Percentiles rank a stretch among this genome's conserved stretches.
phyloP scores from a whole-genome alignment of 805 yeast species.

The Saturnispora halmiae region DNA sequence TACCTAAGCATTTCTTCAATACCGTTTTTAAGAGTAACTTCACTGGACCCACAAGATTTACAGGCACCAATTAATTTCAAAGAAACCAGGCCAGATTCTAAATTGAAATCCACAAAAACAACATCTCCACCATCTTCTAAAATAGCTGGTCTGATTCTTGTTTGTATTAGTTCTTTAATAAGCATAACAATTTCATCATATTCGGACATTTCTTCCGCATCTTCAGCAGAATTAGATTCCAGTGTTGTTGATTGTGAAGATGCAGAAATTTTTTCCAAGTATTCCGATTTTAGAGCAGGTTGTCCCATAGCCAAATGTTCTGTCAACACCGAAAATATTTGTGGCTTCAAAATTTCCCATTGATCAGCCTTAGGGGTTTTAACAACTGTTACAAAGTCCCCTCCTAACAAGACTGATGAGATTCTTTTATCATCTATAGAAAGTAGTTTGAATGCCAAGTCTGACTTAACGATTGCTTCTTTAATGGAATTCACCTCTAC shows the following conservation, averaged over 20 bases:
- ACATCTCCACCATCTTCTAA: conserved; percentile 99
- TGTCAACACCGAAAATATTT: conserved; percentile 49
- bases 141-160: conserved; percentile 94
- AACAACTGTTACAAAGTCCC: conserved; percentile 76
- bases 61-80: conserved; percentile 93
- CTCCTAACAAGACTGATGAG: conserved; percentile 67
- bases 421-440: conserved; percentile 59
- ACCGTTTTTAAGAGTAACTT: conserved; percentile 89
- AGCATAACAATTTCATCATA: conserved; percentile 67
- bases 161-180: conserved; percentile 86
- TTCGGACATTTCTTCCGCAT: conserved; percentile 45
- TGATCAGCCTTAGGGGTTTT: conserved; percentile 41
- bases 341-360: conserved; percentile 60
- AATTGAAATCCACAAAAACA: conserved; percentile 78
- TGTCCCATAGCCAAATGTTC: conserved; percentile 48
- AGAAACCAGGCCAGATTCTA: conserved; percentile 78
- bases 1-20: conserved; percentile 96
- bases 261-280: conserved; percentile 31
- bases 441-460: conserved; percentile 67
- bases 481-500: conserved; percentile 66
- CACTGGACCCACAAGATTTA: conserved; percentile 82
- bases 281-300: conserved; percentile 41
- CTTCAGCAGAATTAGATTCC: conserved; percentile 33
- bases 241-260: too few species aligned
- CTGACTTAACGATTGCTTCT: conserved; percentile 60